Evolutionary conservation across 2,329 filamentous ascomycete genomes (phyloP), one percentile per base, ranked within the genome.

Genomic region (Fusarium tuaranense): DNA sequence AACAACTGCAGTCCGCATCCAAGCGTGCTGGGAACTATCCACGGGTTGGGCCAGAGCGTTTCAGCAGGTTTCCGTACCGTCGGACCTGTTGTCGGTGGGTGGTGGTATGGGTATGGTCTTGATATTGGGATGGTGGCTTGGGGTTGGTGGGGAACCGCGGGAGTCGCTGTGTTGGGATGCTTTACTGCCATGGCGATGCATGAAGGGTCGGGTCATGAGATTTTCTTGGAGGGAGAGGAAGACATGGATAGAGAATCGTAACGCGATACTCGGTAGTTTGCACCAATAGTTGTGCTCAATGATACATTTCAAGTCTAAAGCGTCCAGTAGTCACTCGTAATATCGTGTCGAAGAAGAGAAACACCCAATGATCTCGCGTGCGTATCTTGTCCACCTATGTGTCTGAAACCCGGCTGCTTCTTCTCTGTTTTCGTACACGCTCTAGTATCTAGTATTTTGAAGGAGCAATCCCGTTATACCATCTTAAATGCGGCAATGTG

Each of bases 181-280:
- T 79, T 86, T 4, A 86, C 90, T 13, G 87, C 89, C 2, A 88
- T 90, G 81, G 86, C 87, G 67, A 89, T 93, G n/a, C 85, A 90
- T 41, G 92, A 94, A 76, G 92, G 91, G 0, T 88, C 83, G 69
- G 91, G 91, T 2, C 90, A 92, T 80, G 90, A 92, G 80, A 87
- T 90, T 30, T 82, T 87, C 62, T 78, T 90, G 8, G 85, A 88
- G 8, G 87, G 83, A 1, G 87, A 88, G 59, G 81, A 81, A 4
- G 72, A 79, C n/a, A 66, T 71, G 68, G 68, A 67, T 34, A 38
- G 61, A n/a, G 46, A 69, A 7, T 69, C 34, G 13, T 65, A 51
- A 16, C 7, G 12, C 7, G 7, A 12, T 16, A 44, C 32, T 10
- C 13, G 0, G 14, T 55, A 27, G 30, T 20, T 18, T 63, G 20